These are phyloP conservation scores for Typha latifolia DNA, from an alignment of 176 grass and related monocot genomes.

Conservation along the genomic window DNA sequence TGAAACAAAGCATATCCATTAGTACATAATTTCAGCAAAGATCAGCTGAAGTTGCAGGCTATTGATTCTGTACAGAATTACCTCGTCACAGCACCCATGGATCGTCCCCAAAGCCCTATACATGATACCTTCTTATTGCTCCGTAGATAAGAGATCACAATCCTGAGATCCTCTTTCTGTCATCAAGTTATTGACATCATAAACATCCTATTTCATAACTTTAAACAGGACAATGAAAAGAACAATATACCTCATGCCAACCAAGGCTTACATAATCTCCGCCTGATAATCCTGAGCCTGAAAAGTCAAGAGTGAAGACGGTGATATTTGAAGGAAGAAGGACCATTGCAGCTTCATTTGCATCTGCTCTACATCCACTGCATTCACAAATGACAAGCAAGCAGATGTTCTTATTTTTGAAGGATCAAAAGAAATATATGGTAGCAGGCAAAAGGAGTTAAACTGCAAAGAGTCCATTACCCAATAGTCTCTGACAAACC, in stretches of 20 bases:
- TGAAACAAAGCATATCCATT: conserved; percentile 13
- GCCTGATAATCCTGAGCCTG: conserved; percentile 81
- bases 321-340: conserved; percentile 97
- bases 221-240: conserved; percentile 12
- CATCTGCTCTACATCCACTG: conserved; percentile 95
- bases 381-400: conserved; percentile 19
- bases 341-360: conserved; percentile 88
- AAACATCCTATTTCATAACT: background rate
- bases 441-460: conserved; percentile 5
- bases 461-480: conserved; percentile 35
- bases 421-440: background rate
- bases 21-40: too few species aligned
- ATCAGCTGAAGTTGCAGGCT: background rate
- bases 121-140: conserved; percentile 82
- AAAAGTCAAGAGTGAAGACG: conserved; percentile 95
- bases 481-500: conserved; percentile 19
- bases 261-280: conserved; percentile 98
- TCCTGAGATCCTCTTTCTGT: conserved; percentile 95
- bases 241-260: conserved; percentile 90
- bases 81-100: conserved; percentile 98
- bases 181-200: conserved; percentile 3
- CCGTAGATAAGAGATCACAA: conserved; percentile 61
- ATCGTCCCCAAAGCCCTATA: conserved; percentile 96
- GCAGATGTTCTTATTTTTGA: background rate
- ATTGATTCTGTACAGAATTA: conserved; percentile 22